Evolutionary conservation across 2,329 filamentous ascomycete genomes (phyloP).

Genomic region (Verticillium klebahnii): DNA sequence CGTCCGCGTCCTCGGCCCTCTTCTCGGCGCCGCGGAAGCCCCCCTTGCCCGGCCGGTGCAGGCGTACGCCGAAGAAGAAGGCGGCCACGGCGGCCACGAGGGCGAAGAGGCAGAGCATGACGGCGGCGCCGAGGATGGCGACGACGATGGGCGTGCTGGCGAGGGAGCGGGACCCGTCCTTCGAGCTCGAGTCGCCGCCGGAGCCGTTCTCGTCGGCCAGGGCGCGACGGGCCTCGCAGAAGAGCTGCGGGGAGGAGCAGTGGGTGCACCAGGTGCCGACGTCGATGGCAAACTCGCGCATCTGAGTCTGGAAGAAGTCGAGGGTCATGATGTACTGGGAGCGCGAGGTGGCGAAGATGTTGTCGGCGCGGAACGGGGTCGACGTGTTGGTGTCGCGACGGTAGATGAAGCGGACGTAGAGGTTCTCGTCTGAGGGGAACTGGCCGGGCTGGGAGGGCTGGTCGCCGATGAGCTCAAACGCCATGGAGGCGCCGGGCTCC

Average conservation of each 20-base stretch:
- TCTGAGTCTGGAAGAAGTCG: constrained; percentile 29
- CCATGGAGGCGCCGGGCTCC: constrained; percentile 68
- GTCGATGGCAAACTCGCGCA: constrained; percentile 29
- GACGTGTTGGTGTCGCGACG: constrained; percentile 38
- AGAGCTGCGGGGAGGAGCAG: constrained; percentile 31
- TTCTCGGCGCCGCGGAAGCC: constrained; percentile 43
- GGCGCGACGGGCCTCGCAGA: constrained; percentile 25
- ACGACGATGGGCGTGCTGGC: constrained; percentile 30
- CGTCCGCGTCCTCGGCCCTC: constrained; percentile 37
- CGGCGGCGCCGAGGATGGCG: constrained; percentile 41
- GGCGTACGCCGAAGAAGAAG: constrained; percentile 20
- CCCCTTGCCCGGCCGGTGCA: constrained; percentile 12
- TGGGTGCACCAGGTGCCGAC: constrained; percentile 37
- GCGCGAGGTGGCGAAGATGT: constrained; percentile 34
- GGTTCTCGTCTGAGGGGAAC: constrained; percentile 28
- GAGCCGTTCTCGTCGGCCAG: constrained; percentile 4
- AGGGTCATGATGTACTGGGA: constrained; percentile 29
- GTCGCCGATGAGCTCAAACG: constrained; percentile 58
- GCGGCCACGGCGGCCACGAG: constrained; percentile 22
- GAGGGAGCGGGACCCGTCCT: neutral
- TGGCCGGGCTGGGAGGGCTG: constrained; percentile 14
- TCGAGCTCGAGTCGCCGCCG: neutral
- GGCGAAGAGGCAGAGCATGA: constrained; percentile 20
- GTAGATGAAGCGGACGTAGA: constrained; percentile 54
- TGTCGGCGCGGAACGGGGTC: constrained; percentile 27